Percentiles rank a stretch among this genome's conserved stretches.
Evolutionary conservation across 257 asterid genomes (phyloP).

Genomic region (Echium plantagineum): DNA sequence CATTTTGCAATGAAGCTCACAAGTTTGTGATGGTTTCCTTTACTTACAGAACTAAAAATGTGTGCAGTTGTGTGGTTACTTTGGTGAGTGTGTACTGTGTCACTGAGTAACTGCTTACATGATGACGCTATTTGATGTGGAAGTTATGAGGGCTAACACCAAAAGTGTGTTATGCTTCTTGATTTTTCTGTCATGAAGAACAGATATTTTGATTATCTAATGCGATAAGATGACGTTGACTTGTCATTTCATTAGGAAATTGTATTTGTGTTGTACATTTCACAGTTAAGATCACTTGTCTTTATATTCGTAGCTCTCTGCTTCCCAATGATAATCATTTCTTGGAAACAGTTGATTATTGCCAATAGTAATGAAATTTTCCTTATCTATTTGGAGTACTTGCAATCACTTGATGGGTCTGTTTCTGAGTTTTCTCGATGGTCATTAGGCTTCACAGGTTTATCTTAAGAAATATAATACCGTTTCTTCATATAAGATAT

Average conservation of each 20-base stretch:
- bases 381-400: conserved; percentile 19
- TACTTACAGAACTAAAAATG: neutral
- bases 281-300: neutral
- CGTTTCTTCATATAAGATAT: neutral
- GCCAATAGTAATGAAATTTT: neutral
- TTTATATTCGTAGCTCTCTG: too few species aligned
- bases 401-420: conserved; percentile 16
- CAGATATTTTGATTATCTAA: neutral
- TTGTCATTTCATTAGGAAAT: neutral
- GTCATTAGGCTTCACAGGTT: conserved; percentile 39
- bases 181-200: neutral
- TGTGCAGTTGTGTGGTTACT: neutral
- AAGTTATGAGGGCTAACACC: neutral
- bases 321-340: too few species aligned
- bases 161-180: neutral
- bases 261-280: neutral
- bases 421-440: conserved; percentile 25
- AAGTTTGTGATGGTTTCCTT: conserved; percentile 29
- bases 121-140: neutral
- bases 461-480: conserved; percentile 2
- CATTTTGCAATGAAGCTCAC: conserved; percentile 28
- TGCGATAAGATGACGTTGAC: neutral
- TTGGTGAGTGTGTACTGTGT: too few species aligned
- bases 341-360: neutral
- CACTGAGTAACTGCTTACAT: neutral